These are phyloP conservation scores for Plantago elongata DNA, from an alignment of 257 asterid species.

Conservation along the genomic window DNA sequence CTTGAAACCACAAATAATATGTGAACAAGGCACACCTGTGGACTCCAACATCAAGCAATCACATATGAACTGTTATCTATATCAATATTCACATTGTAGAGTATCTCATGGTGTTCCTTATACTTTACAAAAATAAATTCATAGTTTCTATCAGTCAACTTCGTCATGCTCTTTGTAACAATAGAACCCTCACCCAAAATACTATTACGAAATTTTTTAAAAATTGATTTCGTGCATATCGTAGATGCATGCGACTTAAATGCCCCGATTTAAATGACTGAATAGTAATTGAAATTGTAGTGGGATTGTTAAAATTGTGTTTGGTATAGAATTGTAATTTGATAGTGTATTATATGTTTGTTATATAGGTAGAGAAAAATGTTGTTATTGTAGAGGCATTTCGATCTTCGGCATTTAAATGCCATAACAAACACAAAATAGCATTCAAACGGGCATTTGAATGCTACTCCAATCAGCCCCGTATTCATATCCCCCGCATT, in stretches of 20 bases:
- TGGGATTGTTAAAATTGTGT: no score
- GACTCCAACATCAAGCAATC: conserved; percentile 7
- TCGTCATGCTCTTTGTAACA: no score
- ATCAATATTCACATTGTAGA: neutral
- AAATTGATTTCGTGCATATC: neutral
- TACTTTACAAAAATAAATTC: no score
- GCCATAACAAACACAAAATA: no score
- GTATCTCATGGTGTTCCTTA: neutral
- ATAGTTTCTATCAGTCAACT: no score
- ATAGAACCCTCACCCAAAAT: neutral
- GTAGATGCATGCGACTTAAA: neutral
- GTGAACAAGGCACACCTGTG: conserved; percentile 1
- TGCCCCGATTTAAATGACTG: neutral
- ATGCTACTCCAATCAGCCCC: no score
- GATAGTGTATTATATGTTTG: no score
- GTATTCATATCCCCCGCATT: neutral
- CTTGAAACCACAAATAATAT: neutral
- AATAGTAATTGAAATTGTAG: neutral
- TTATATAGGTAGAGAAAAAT: no score
- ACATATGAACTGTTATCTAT: neutral
- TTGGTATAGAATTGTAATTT: no score
- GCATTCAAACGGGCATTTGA: no score
- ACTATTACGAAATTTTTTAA: neutral
- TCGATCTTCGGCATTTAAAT: no score
- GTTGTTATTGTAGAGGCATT: no score